Conservation (phyloP, 2,329 filamentous ascomycete genomes). For the Fusarium pseudonygamai region DNA sequence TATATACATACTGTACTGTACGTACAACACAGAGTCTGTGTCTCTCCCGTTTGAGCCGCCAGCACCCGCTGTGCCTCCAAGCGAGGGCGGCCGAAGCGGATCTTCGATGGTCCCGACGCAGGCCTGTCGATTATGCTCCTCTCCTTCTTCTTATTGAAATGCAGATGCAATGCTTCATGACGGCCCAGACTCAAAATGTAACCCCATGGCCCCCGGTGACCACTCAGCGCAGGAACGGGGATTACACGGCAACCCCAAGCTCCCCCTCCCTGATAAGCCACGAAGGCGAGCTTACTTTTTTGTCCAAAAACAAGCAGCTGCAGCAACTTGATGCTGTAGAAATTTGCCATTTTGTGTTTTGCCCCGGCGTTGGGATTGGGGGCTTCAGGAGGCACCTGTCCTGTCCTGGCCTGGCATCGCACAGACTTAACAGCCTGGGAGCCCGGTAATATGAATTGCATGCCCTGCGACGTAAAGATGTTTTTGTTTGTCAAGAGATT, state of each 20-base stretch:
- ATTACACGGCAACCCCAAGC: constrained; percentile 21
- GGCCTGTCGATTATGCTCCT: constrained; percentile 12
- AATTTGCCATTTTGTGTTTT: constrained; percentile 1
- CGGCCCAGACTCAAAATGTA: not conserved
- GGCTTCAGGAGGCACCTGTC: not conserved
- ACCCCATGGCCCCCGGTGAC: constrained; percentile 23
- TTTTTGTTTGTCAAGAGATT: constrained; percentile 25
- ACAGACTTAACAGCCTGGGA: constrained; percentile 29
- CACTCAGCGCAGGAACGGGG: constrained; percentile 19
- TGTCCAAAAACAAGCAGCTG: constrained; percentile 39
- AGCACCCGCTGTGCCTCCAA: constrained; percentile 27
- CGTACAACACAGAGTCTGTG: not conserved
- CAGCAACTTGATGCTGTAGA: constrained; percentile 31
- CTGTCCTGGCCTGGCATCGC: constrained; percentile 5
- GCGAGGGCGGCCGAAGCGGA: constrained; percentile 27
- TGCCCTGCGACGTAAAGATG: constrained; percentile 18
- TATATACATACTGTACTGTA: not conserved
- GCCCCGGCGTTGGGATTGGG: not conserved
- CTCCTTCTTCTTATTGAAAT: constrained; percentile 1
- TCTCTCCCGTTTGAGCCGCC: constrained; percentile 24
- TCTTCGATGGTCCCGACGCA: constrained; percentile 30
- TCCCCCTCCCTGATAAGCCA: constrained; percentile 13
- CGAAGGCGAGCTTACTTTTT: constrained; percentile 23
- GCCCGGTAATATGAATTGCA: not conserved
- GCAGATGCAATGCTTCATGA: constrained; percentile 7